Evolutionary conservation across 2,329 filamentous ascomycete genomes (phyloP), one percentile per base, ranked within the genome.

Genomic region (Aspergillus vadensis): DNA sequence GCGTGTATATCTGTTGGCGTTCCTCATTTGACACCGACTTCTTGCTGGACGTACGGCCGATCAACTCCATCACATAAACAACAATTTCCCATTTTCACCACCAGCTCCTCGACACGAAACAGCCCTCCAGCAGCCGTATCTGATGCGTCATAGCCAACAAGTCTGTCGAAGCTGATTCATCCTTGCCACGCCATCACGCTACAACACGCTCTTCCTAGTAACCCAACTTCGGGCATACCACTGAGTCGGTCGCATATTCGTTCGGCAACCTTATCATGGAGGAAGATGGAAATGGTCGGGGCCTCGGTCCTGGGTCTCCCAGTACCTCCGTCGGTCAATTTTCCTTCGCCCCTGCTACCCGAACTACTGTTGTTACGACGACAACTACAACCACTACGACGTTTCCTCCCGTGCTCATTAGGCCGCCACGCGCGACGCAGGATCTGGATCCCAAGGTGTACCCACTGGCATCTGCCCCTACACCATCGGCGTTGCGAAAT

Each of bases 391-490:
- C 93, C 1, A 91, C 88, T 75, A 83, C 91, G 77, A 77, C 82
- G 15, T 96, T 95, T 67, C 93, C 94, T 50, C 92, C 92, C n/a
- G 82, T 97, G 60, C 82, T 91, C 58, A 86, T 97, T 67, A 88
- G 87, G 65, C 86, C 91, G 61, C 89, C 91, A 23, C 86, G 86
- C 56, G 85, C 87, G 55, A 83, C 92, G 36, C 81, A 85, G 61
- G 84, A 88, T 57, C 86, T 97, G 60, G 92, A 98, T 76, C 83
- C 89, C 14, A 96, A 96, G 74, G 87, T 95, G 69, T 99, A 96
- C 74, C 95, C 95, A 41, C 82, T 99, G 30, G 94, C 94, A 39
- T 84, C 86, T 63, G 88, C 91, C 53, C 89, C 91, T 1, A 96
- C 93, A 1, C 95, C 95, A 2, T 85, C 87, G 15, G 88, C 90